Evolutionary conservation across 169 alveolate species (phyloP).

Genomic region (Plasmodium malariae): DNA sequence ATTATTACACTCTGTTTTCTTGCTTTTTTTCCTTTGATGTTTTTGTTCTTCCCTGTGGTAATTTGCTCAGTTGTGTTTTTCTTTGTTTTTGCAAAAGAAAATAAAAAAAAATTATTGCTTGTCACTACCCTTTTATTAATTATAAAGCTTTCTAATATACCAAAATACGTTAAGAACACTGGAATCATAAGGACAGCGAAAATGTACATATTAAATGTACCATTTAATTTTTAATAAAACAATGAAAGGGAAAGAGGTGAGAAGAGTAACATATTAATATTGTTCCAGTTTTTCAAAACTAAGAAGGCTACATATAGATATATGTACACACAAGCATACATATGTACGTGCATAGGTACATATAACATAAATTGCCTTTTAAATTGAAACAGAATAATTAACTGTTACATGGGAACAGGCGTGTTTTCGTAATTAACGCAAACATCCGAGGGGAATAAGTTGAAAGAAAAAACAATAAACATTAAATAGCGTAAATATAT

Average conservation of each 20-base stretch:
- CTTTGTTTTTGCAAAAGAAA: conserved; percentile 1
- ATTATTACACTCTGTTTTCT: conserved; percentile 28
- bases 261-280: neutral
- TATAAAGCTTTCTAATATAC: conserved; percentile 31
- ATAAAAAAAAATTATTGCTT: conserved; percentile 8
- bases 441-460: too few relatives aligned
- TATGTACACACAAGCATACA: too few relatives aligned
- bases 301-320: too few relatives aligned
- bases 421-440: too few relatives aligned
- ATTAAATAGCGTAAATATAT: too few relatives aligned
- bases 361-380: too few relatives aligned
- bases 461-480: too few relatives aligned
- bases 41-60: conserved; percentile 2
- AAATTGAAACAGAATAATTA: too few relatives aligned
- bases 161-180: conserved; percentile 16
- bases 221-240: conserved; percentile 10
- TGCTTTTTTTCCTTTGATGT: conserved; percentile 2
- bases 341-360: too few relatives aligned
- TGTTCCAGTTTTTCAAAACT: neutral
- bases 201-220: conserved; percentile 45
- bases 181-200: conserved; percentile 1
- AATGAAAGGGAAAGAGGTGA: neutral
- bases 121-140: conserved; percentile 14
- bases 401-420: too few relatives aligned
- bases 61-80: conserved; percentile 12